Evolutionary conservation across 805 yeast genomes (phyloP).

Genomic region (Kuraishia ogatae): DNA sequence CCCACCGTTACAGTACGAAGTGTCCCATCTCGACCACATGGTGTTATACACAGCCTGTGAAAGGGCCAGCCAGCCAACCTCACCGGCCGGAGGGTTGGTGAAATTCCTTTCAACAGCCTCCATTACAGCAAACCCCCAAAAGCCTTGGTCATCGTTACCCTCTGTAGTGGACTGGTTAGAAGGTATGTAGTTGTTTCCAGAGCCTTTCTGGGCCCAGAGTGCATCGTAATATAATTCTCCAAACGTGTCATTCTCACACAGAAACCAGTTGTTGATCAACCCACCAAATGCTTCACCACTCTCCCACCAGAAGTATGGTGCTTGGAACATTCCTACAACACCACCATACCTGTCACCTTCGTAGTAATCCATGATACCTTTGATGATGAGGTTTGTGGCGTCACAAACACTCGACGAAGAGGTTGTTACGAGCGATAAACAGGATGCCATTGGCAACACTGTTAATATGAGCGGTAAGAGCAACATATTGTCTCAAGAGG

Average conservation of each 20-base stretch:
- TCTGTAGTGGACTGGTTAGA: slow-evolving; percentile 83
- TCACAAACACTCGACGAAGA: slow-evolving; percentile 29
- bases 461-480: background rate
- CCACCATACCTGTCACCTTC: slow-evolving; percentile 60
- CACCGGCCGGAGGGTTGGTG: slow-evolving; percentile 49
- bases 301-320: slow-evolving; percentile 98
- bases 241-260: slow-evolving; percentile 62
- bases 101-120: slow-evolving; percentile 88
- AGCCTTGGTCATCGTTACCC: slow-evolving; percentile 97
- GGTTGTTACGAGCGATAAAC: background rate
- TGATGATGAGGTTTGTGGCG: slow-evolving; percentile 42
- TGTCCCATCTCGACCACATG: slow-evolving; percentile 87
- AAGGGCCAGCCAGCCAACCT: slow-evolving; percentile 73
- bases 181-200: slow-evolving; percentile 74
- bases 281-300: slow-evolving; percentile 96
- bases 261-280: slow-evolving; percentile 69
- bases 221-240: slow-evolving; percentile 51
- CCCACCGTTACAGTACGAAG: slow-evolving; percentile 70
- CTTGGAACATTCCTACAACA: slow-evolving; percentile 75
- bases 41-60: slow-evolving; percentile 89
- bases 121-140: slow-evolving; percentile 94
- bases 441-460: background rate
- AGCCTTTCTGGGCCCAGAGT: slow-evolving; percentile 65
- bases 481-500: background rate
- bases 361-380: slow-evolving; percentile 65